Percentiles rank a stretch among this genome's conserved stretches.
Evolutionary conservation across 306 rosid genomes (phyloP).

Genomic region (Astragalus glycyphyllos): DNA sequence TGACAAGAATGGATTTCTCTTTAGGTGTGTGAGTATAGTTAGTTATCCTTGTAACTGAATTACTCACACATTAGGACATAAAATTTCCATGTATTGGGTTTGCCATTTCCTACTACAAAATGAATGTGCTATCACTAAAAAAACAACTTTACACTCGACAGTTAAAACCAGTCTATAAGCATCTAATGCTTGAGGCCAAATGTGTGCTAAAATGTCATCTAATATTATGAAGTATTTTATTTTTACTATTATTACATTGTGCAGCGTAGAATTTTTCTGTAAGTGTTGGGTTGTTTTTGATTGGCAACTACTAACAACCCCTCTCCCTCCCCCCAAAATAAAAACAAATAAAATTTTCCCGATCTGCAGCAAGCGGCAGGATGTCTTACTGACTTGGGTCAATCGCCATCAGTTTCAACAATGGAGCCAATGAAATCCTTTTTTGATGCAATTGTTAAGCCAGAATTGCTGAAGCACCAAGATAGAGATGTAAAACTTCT

Average conservation of each 20-base stretch:
- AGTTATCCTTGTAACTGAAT: too few relatives aligned
- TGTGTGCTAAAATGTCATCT: slow-evolving; percentile 19
- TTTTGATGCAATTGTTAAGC: slow-evolving; percentile 76
- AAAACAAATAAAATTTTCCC: slow-evolving; percentile 28
- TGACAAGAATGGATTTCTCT: slow-evolving; percentile 20
- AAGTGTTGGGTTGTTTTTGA: slow-evolving; percentile 36
- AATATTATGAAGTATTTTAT: slow-evolving; percentile 10
- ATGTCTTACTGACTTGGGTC: slow-evolving; percentile 86
- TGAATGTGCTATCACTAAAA: background rate
- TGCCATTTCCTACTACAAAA: slow-evolving; percentile 14
- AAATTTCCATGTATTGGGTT: slow-evolving; percentile 18
- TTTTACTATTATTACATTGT: slow-evolving; percentile 1
- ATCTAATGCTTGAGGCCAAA: slow-evolving; percentile 41
- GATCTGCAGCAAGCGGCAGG: slow-evolving; percentile 82
- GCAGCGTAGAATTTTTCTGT: background rate
- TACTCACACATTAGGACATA: too few relatives aligned
- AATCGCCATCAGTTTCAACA: slow-evolving; percentile 77
- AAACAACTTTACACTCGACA: slow-evolving; percentile 1
- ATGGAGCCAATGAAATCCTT: slow-evolving; percentile 88
- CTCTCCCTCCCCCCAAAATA: background rate
- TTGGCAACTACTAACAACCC: slow-evolving; percentile 29
- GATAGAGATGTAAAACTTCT: slow-evolving; percentile 87
- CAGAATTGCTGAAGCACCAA: slow-evolving; percentile 90
- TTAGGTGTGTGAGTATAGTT: too few relatives aligned
- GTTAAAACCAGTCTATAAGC: slow-evolving; percentile 28